Evolutionary conservation across 352 stramenopile genomes (phyloP), one percentile per base, ranked within the genome.

Genomic region (Phytophthora citrophthora): DNA sequence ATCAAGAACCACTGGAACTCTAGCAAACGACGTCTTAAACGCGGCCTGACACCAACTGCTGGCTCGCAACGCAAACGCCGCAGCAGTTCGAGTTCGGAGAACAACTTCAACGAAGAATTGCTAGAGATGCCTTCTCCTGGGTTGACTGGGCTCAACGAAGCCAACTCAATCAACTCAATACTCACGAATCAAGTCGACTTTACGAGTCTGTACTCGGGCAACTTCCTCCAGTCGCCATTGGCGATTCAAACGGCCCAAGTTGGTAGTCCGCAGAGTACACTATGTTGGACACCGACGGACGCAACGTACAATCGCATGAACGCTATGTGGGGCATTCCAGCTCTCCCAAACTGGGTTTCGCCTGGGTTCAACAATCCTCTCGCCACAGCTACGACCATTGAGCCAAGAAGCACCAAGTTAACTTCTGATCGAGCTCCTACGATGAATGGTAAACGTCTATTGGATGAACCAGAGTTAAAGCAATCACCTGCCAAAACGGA

Each of bases 1-100:
- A 96, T 97, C 73, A 97, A 97, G 73, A 97, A 97, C 65, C 89
- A 96, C 79, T 97, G 89, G 88, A 94, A 96, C 64, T 94, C 84
- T n/a, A 91, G 79, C 64, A 96, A 94, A 54, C 69, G 87, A 31
- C 77, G 86, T 2, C 68, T 90, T 20, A 88, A 89, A 59, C 78
- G 83, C n/a, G 86, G 66, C 13, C 27, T 64, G 9, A 64, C 59
- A 8, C 56, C 70, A 8, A 55, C 54, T 0, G 12, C 16, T 10
- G 29, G 41, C 0, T 56, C 41, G 18, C 64, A 77, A 29, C 57
- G 61, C 48, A 77, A 64, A 38, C 63, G 61, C 24, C 58, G 51
- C 6, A 48, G 45, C 10, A 70, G 20, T 16, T 51, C 41, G 2
- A 38, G n/a, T 4, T 48, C 36, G 7, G 47, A 52, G 16, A 55